Evolutionary conservation across 495 filamentous ascomycete species (phyloP).

Genomic region (Recurvomyces mirabilis): DNA sequence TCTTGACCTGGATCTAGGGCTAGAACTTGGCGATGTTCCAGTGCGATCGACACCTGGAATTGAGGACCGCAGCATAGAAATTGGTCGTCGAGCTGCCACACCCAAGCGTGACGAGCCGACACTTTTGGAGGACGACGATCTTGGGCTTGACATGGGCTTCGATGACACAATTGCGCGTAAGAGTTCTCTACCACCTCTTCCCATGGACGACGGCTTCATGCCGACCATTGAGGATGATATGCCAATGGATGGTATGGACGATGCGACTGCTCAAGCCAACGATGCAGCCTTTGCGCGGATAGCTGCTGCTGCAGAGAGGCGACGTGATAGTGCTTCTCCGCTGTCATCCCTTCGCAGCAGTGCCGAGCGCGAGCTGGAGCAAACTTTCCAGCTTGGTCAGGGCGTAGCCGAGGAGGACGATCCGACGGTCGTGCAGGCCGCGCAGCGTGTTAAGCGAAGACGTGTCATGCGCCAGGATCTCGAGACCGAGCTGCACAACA

Average conservation of each 20-base stretch:
- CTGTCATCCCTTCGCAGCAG: slow-evolving; percentile 48
- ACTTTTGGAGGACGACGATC: slow-evolving; percentile 48
- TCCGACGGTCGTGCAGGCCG: slow-evolving; percentile 44
- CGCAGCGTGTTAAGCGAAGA: slow-evolving; percentile 59
- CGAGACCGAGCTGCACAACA: slow-evolving; percentile 46
- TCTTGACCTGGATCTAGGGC: slow-evolving; percentile 48
- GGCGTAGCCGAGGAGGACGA: slow-evolving; percentile 31
- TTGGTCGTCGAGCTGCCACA: slow-evolving; percentile 67
- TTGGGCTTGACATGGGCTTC: slow-evolving; percentile 43
- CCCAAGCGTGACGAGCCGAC: slow-evolving; percentile 55
- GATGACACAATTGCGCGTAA: slow-evolving; percentile 26
- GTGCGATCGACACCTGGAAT: slow-evolving; percentile 33
- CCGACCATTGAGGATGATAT: slow-evolving; percentile 39
- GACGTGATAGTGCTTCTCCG: slow-evolving; percentile 54
- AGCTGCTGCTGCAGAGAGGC: slow-evolving; percentile 31
- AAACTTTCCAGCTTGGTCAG: slow-evolving; percentile 36
- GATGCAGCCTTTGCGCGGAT: slow-evolving; percentile 27
- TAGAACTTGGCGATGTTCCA: slow-evolving; percentile 45
- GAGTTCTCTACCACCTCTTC: slow-evolving; percentile 2
- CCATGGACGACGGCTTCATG: slow-evolving; percentile 4
- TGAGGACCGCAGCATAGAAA: slow-evolving; percentile 60
- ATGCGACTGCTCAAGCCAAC: slow-evolving; percentile 21
- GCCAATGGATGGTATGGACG: slow-evolving; percentile 49
- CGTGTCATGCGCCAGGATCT: slow-evolving; percentile 61
- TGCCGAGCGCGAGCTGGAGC: slow-evolving; percentile 46